phyloP scores from a whole-genome alignment of 106 monocot species.

The Dioscorea alata region DNA sequence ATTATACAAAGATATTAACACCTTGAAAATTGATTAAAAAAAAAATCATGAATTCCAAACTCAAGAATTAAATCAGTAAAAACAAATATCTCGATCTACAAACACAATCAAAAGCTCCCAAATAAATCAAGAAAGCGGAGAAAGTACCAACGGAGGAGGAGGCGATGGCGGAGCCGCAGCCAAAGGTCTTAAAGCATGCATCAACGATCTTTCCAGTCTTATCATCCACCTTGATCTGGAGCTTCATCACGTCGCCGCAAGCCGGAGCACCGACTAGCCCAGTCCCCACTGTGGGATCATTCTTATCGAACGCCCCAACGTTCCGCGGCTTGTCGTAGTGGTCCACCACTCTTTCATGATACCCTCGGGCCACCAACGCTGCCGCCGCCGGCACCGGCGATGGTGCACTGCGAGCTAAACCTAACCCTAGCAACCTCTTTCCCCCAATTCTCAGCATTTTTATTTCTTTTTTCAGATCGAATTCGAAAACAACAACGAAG shows the following conservation, averaged over 20 bases:
- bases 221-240: slow-evolving; percentile 84
- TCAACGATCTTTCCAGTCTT: slow-evolving; percentile 65
- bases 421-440: slow-evolving; percentile 27
- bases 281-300: slow-evolving; percentile 69
- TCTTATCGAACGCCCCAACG: slow-evolving; percentile 89
- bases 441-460: slow-evolving; percentile 35
- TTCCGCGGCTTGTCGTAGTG: slow-evolving; percentile 85
- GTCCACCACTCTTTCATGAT: slow-evolving; percentile 89
- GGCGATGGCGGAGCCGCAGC: slow-evolving; percentile 86
- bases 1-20: too few relatives aligned
- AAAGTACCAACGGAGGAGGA: slow-evolving; percentile 71
- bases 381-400: slow-evolving; percentile 1
- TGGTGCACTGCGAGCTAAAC: slow-evolving; percentile 1
- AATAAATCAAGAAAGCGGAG: background rate
- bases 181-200: slow-evolving; percentile 89
- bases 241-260: slow-evolving; percentile 89
- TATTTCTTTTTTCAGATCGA: too few relatives aligned
- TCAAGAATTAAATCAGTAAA: background rate
- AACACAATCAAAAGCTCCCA: background rate
- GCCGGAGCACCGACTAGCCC: slow-evolving; percentile 82
- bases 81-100: background rate
- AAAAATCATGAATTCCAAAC: too few relatives aligned
- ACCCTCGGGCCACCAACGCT: slow-evolving; percentile 11
- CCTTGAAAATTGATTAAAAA: too few relatives aligned
- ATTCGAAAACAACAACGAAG: too few relatives aligned